Evolutionary conservation across 805 yeast genomes (phyloP).

Genomic region (Ogataea populi-albae): DNA sequence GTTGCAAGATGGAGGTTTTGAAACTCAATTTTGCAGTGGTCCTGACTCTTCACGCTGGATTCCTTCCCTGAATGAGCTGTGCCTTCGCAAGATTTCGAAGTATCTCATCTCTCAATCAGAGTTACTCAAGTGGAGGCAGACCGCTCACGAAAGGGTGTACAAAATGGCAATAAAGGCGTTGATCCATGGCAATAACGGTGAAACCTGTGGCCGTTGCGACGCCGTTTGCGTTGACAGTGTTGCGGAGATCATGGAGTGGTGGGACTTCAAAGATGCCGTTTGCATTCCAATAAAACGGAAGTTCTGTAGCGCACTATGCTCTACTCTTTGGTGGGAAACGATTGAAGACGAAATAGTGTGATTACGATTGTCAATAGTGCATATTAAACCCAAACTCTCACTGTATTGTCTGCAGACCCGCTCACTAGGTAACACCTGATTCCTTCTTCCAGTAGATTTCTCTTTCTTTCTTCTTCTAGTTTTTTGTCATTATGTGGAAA

Average conservation of each 20-base stretch:
- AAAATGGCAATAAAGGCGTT: constrained; percentile 48
- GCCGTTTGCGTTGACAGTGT: constrained; percentile 49
- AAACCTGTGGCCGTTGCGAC: constrained; percentile 52
- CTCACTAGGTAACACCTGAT: constrained; percentile 65
- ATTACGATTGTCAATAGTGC: neutral
- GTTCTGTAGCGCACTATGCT: constrained; percentile 55
- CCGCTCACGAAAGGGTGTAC: constrained; percentile 45
- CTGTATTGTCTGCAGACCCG: constrained; percentile 58
- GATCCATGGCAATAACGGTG: constrained; percentile 49
- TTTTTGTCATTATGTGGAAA: constrained; percentile 19
- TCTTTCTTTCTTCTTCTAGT: constrained; percentile 26
- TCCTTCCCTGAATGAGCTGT: constrained; percentile 47
- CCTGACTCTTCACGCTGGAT: constrained; percentile 19
- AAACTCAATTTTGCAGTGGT: constrained; percentile 5
- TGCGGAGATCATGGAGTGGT: constrained; percentile 64
- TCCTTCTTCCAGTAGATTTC: constrained; percentile 37
- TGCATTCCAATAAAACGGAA: constrained; percentile 51
- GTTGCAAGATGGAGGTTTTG: constrained; percentile 30
- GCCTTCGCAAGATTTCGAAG: constrained; percentile 46
- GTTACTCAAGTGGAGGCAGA: constrained; percentile 49
- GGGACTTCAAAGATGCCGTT: constrained; percentile 54
- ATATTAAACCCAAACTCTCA: constrained; percentile 48
- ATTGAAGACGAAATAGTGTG: constrained; percentile 7
- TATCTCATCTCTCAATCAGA: constrained; percentile 56
- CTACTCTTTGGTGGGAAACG: constrained; percentile 29